Percentiles rank a stretch among this genome's conserved stretches.
Evolutionary conservation across 2,329 filamentous ascomycete species (phyloP).

Genomic region (Sphaerulina populicola): DNA sequence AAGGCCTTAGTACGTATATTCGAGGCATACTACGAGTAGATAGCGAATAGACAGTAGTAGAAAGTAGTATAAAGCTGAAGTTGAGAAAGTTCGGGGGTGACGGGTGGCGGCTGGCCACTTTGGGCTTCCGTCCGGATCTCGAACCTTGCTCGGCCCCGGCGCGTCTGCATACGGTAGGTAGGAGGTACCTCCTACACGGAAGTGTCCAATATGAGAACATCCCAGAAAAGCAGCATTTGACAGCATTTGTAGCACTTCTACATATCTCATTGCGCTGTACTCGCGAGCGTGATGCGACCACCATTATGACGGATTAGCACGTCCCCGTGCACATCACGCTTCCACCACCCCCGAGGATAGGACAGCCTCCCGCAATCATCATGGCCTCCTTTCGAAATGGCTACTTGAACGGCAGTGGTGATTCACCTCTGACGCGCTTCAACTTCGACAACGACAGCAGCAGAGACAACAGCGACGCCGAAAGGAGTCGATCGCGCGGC

Average conservation of each 20-base stretch:
- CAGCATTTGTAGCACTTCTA: background rate
- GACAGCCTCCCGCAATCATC: background rate
- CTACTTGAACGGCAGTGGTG: slow-evolving; percentile 36
- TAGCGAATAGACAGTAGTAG: too few species aligned
- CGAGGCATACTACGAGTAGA: too few species aligned
- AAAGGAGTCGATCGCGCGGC: slow-evolving; percentile 32
- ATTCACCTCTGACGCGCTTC: slow-evolving; percentile 31
- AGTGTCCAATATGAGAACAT: background rate
- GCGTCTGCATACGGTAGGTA: background rate
- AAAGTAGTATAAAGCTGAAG: too few species aligned
- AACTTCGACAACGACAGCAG: slow-evolving; percentile 30
- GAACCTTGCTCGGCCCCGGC: background rate
- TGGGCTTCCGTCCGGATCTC: too few species aligned
- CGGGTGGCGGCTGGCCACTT: too few species aligned
- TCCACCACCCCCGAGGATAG: background rate
- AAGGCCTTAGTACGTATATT: too few species aligned
- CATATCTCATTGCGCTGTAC: background rate
- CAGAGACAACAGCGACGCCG: slow-evolving; percentile 32
- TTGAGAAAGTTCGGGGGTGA: too few species aligned
- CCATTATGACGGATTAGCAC: background rate
- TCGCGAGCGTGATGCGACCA: background rate
- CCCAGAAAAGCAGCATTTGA: background rate
- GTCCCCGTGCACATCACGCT: background rate
- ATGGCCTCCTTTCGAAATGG: slow-evolving; percentile 7
- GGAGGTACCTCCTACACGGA: background rate